phyloP scores from a whole-genome alignment of 2,329 filamentous ascomycete species.

The Colletotrichum limetticola region DNA sequence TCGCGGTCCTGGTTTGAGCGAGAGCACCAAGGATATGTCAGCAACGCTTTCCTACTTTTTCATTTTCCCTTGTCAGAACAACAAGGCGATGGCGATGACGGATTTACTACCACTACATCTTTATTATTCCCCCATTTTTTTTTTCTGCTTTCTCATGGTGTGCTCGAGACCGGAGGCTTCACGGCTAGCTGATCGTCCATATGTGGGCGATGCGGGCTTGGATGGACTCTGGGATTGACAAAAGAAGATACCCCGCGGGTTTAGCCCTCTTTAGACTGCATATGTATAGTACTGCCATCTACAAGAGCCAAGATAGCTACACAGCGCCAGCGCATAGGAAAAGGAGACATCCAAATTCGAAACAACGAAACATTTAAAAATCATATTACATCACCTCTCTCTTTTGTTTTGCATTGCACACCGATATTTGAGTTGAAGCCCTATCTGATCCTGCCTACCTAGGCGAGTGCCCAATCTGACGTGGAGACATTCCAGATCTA shows the following conservation, averaged over 20 bases:
- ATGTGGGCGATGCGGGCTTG: slow-evolving; percentile 16
- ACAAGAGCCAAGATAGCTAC: slow-evolving; percentile 15
- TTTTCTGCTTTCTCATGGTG: slow-evolving; percentile 17
- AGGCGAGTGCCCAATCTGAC: slow-evolving; percentile 15
- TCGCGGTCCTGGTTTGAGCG: slow-evolving; percentile 18
- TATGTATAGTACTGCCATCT: slow-evolving; percentile 21
- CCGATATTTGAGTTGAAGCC: background rate
- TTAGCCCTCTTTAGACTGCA: slow-evolving; percentile 30
- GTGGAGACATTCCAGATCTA: slow-evolving; percentile 29
- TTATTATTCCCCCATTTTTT: slow-evolving; percentile 2
- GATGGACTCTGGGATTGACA: slow-evolving; percentile 33
- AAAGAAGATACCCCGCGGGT: slow-evolving; percentile 34
- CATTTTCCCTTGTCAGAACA: slow-evolving; percentile 27
- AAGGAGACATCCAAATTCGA: background rate
- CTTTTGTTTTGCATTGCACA: background rate
- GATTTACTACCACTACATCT: slow-evolving; percentile 8
- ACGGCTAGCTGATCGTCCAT: slow-evolving; percentile 3
- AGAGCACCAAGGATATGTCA: slow-evolving; percentile 31
- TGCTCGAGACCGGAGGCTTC: slow-evolving; percentile 19
- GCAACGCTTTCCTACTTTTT: slow-evolving; percentile 32
- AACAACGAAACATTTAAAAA: slow-evolving; percentile 4
- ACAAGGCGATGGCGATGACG: slow-evolving; percentile 32
- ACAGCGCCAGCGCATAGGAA: slow-evolving; percentile 18
- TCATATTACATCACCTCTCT: background rate
- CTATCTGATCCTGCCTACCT: background rate